Evolutionary conservation across 768 basidiomycete species (phyloP).

Genomic region (Cystobasidium tubakii): DNA sequence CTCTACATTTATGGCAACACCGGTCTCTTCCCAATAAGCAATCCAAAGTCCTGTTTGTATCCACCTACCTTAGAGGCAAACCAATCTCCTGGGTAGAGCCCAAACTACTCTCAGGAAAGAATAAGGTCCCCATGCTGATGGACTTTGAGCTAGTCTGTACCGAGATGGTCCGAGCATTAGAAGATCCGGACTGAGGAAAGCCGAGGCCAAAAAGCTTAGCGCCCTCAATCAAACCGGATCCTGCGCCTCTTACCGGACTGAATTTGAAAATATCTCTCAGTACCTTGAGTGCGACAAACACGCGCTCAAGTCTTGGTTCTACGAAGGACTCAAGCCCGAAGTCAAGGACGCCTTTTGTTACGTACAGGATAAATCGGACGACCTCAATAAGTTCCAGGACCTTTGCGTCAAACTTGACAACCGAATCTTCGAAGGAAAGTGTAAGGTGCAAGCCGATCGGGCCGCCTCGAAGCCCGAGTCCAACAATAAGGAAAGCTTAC

Average conservation of each 20-base stretch:
- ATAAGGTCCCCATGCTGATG: background rate
- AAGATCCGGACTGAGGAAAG: slow-evolving; percentile 5
- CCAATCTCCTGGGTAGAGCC: slow-evolving; percentile 13
- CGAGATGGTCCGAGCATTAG: background rate
- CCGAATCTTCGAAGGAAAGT: too few relatives aligned
- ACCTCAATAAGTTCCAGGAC: too few relatives aligned
- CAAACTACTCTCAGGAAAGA: background rate
- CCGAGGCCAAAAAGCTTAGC: background rate
- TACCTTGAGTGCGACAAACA: too few relatives aligned
- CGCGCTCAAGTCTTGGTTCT: too few relatives aligned
- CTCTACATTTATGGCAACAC: slow-evolving; percentile 53
- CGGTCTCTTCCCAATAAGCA: background rate
- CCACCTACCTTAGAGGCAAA: slow-evolving; percentile 16
- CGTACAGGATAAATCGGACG: too few relatives aligned
- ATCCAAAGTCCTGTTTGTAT: background rate
- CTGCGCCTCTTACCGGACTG: background rate
- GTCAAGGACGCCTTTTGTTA: too few relatives aligned
- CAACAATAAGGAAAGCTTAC: too few relatives aligned
- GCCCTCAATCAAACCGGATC: background rate
- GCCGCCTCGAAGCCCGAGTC: too few relatives aligned
- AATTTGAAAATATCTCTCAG: slow-evolving; percentile 4
- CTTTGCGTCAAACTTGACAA: too few relatives aligned
- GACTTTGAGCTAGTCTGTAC: slow-evolving; percentile 1
- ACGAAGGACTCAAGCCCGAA: too few relatives aligned
- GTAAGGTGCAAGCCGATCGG: too few relatives aligned